Evolutionary conservation across 352 stramenopile genomes (phyloP), one percentile per base, ranked within the genome.

Genomic region (Phytophthora fragariae): DNA sequence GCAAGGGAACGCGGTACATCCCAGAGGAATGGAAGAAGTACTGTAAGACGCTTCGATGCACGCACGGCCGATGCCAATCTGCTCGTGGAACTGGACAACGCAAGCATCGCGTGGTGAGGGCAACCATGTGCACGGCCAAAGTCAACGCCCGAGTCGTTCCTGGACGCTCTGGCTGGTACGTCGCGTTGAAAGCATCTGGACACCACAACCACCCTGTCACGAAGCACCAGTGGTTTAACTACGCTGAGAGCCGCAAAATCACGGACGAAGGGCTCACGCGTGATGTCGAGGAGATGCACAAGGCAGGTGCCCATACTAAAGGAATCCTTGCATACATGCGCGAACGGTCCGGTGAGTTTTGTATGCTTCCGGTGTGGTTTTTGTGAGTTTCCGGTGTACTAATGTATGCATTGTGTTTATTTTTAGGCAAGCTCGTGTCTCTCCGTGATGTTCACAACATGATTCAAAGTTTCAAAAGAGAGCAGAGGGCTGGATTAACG

Each of bases 171-270:
- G 35, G 35, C 7, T 41, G 35, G 35, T 41, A 41, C 11, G 11
- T 41, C 2, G 11, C 35, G 11, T 8, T 41, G 35, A 41, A 41
- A 12, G 35, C 35, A 41, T 12, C 8, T 41, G 35, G 29, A 8
- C 8, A 49, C 7, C 24, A 33, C 29, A 60, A 60, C 15, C 54
- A 47, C 7, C 54, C 29, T 31, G 33, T 60, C n/a, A 49, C 33
- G 6, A 60, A 47, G 54, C 54, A 60, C 17, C 54, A 49, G 31
- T 60, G 54, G 31, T 60, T 47, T n/a, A 60, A 60, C 31, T 60
- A 60, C 54, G 33, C 54, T 0, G 33, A 60, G 31, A 60, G 49
- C 29, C 54, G 14, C 31, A 60, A 8, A 8, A 33, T 60, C 54
- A 47, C 14, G 12, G 17, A 49, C 15, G 29, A 47, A 60, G 29